Conservation (phyloP, 768 basidiomycete genomes). For the Macrocybe gigantea region DNA sequence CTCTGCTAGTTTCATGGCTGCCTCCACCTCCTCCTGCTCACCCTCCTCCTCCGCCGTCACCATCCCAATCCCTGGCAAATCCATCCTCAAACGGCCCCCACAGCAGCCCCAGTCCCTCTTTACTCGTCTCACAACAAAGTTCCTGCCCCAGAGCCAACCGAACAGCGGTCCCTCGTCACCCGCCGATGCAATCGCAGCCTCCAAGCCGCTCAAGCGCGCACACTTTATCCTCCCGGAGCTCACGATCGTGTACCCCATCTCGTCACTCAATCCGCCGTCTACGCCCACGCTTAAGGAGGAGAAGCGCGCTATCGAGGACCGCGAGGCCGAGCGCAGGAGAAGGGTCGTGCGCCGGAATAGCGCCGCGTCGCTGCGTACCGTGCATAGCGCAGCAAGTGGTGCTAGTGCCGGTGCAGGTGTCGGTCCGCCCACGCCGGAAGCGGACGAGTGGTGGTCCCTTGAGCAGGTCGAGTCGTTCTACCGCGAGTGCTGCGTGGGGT, state of each 20-base stretch:
- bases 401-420: not conserved
- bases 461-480: constrained; percentile 85
- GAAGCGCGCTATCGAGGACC: constrained; percentile 72
- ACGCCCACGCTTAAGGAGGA: constrained; percentile 76
- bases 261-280: constrained; percentile 76
- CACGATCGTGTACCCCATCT: constrained; percentile 87
- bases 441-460: constrained; percentile 77
- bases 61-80: constrained; percentile 73
- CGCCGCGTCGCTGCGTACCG: not conserved
- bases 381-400: not conserved
- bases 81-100: constrained; percentile 74
- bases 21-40: constrained; percentile 46
- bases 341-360: constrained; percentile 59
- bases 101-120: constrained; percentile 65
- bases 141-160: constrained; percentile 49
- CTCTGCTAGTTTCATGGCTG: constrained; percentile 10
- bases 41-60: constrained; percentile 80
- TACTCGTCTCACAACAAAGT: constrained; percentile 59
- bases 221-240: constrained; percentile 89
- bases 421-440: constrained; percentile 14
- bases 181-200: constrained; percentile 1
- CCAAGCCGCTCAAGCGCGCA: constrained; percentile 73
- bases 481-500: constrained; percentile 74
- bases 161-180: constrained; percentile 9
- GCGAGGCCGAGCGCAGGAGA: constrained; percentile 62